Evolutionary conservation across 2,329 filamentous ascomycete genomes (phyloP).

Genomic region (Fusarium torulosum): DNA sequence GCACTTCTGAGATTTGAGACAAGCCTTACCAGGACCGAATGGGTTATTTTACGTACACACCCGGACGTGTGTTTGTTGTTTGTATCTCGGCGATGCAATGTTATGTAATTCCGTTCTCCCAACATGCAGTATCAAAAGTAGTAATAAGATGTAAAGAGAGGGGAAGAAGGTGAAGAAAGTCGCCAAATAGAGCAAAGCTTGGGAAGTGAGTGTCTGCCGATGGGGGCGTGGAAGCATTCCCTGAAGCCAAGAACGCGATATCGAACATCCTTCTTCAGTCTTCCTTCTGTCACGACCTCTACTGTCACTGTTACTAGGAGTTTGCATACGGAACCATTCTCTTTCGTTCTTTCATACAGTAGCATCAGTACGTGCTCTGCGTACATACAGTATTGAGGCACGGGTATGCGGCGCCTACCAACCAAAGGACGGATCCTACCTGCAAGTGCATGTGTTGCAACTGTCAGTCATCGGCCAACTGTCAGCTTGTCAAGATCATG

Average conservation of each 20-base stretch:
- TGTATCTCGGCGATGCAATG: not conserved
- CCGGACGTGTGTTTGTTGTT: not conserved
- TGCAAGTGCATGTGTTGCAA: conserved; percentile 28
- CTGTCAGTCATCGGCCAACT: conserved; percentile 15
- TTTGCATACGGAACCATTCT: conserved; percentile 25
- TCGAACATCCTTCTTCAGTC: conserved; percentile 10
- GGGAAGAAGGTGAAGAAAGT: conserved; percentile 17
- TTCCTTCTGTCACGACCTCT: not conserved
- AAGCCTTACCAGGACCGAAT: conserved; percentile 1
- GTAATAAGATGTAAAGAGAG: conserved; percentile 21
- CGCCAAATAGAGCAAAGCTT: not conserved
- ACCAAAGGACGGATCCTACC: conserved; percentile 21
- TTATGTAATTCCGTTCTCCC: not conserved
- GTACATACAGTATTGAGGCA: conserved; percentile 15
- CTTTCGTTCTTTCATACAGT: conserved; percentile 24
- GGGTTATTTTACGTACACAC: conserved; percentile 18
- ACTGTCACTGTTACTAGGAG: conserved; percentile 22
- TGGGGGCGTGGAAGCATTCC: conserved; percentile 11
- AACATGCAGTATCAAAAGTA: conserved; percentile 7
- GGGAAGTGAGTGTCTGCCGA: conserved; percentile 22
- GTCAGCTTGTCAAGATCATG: conserved; percentile 18
- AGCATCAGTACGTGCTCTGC: conserved; percentile 30
- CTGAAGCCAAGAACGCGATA: conserved; percentile 15
- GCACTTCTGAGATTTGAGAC: not conserved
- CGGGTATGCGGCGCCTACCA: conserved; percentile 18